These are phyloP conservation scores for Rhodotorula toruloides DNA, from an alignment of 768 basidiomycete species.

Conservation along the genomic window DNA sequence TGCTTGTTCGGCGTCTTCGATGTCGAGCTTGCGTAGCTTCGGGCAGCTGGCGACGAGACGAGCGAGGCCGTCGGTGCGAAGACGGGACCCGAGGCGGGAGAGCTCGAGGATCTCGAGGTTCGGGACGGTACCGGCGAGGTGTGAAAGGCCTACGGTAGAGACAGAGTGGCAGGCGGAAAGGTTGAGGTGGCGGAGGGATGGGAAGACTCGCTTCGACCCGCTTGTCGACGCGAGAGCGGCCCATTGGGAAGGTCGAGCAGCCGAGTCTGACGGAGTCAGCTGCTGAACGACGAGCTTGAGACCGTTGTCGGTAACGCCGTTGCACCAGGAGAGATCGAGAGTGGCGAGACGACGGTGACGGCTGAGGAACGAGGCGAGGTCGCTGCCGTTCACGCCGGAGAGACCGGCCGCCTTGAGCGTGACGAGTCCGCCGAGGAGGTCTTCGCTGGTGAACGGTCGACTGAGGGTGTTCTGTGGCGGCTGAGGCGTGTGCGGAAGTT, in stretches of 20 bases:
- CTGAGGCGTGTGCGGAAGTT: constrained; percentile 49
- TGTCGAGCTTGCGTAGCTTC: constrained; percentile 66
- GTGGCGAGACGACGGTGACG: constrained; percentile 43
- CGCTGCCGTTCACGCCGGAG: constrained; percentile 42
- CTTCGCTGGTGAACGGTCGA: constrained; percentile 10
- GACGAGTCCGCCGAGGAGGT: constrained; percentile 48
- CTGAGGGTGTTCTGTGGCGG: constrained; percentile 49
- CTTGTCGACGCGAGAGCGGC: constrained; percentile 49
- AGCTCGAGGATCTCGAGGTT: constrained; percentile 71
- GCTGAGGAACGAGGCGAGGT: constrained; percentile 46
- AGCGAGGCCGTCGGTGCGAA: constrained; percentile 70
- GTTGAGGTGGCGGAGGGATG: constrained; percentile 65
- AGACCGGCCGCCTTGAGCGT: constrained; percentile 66
- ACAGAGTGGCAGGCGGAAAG: constrained; percentile 66
- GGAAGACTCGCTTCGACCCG: constrained; percentile 57
- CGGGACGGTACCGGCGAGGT: constrained; percentile 66
- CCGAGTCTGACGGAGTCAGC: constrained; percentile 59
- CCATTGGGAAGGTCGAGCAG: constrained; percentile 56
- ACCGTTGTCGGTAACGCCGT: not conserved
- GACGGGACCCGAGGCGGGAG: constrained; percentile 60
- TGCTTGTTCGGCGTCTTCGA: constrained; percentile 75
- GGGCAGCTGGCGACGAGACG: constrained; percentile 65
- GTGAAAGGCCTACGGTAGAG: constrained; percentile 68
- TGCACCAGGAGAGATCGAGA: constrained; percentile 38
- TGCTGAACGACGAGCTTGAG: not conserved